Evolutionary conservation across 768 basidiomycete species (phyloP), one percentile per base, ranked within the genome.

Genomic region (Phylloporus scabripes): DNA sequence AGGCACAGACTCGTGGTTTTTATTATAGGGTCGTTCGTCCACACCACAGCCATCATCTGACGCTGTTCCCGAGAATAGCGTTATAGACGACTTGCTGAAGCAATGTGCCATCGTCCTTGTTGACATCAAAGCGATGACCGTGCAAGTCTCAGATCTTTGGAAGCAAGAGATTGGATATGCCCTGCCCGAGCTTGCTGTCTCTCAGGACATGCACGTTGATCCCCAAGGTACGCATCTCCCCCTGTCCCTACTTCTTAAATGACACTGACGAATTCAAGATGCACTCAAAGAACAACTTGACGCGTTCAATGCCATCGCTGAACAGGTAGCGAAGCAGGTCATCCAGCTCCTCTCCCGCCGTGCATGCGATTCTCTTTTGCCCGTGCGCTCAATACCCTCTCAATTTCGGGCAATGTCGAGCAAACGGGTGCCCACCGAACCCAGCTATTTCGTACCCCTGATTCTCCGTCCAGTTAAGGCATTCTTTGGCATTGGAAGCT

Each of bases 321-420:
- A 77, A 12, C 72, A 79, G 3, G 66, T 88, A 50, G 78, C 82
- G 5, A 72, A 63, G 23, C 84, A 88, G 46, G 79, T 95, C 48
- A 65, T 87, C 21, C 61, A 71, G 10, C 83, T 95, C 45, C 72
- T 98, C 23, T 80, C 80, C 15, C 78, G 80, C 51, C 81, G 91
- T n/a, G 92, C 87, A 56, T 85, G 82, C 52, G 94, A 96, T 55
- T 81, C 84, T 7, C 77, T 98, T 38, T 78, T 85, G 26, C 82
- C 87, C 12, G 88, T 97, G 50, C 79, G 89, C 42, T 86, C 88
- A 0, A 88, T 97, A 60, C 91, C 92, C 1, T 85, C 87, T 0
- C 93, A 97, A 59, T 89, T 94, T 58, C 79, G 94, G 45, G 89
- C 89, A 14, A 84, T 85, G 83, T 79, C 86, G 45, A 81, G 78